Conservation (phyloP, 1,139 yeast species). For the Diutina scorzettiae region DNA sequence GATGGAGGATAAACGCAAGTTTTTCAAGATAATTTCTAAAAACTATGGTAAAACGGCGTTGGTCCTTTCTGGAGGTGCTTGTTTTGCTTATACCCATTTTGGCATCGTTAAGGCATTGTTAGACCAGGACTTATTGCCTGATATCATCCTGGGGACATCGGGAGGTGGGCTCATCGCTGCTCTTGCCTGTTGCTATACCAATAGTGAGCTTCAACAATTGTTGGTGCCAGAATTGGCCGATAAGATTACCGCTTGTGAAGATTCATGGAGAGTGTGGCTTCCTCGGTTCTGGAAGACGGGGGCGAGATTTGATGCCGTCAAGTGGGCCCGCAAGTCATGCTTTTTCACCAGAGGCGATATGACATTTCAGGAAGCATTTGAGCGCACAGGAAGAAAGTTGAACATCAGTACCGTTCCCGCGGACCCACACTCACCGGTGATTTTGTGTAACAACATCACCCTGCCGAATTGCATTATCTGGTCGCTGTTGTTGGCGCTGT, state of each 20-base stretch:
- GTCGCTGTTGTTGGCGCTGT: slow-evolving; percentile 66
- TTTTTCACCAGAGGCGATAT: slow-evolving; percentile 67
- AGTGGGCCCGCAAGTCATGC: slow-evolving; percentile 58
- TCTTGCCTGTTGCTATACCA: slow-evolving; percentile 55
- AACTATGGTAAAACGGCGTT: slow-evolving; percentile 67
- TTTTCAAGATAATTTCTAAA: slow-evolving; percentile 47
- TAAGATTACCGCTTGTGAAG: slow-evolving; percentile 63
- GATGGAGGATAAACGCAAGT: slow-evolving; percentile 30
- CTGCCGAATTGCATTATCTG: slow-evolving; percentile 77
- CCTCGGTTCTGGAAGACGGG: slow-evolving; percentile 66
- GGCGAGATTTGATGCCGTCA: slow-evolving; percentile 63
- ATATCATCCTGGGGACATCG: slow-evolving; percentile 65
- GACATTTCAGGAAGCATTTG: slow-evolving; percentile 61
- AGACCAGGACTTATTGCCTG: slow-evolving; percentile 55
- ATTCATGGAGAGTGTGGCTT: slow-evolving; percentile 47
- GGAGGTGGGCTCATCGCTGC: slow-evolving; percentile 83
- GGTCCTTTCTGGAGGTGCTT: slow-evolving; percentile 71
- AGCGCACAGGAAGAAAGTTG: slow-evolving; percentile 56
- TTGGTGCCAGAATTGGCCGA: slow-evolving; percentile 52
- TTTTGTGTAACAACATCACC: slow-evolving; percentile 64
- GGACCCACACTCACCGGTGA: slow-evolving; percentile 74
- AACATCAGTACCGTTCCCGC: slow-evolving; percentile 74
- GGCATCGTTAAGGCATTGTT: slow-evolving; percentile 65
- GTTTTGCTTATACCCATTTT: slow-evolving; percentile 67
- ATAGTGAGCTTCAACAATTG: slow-evolving; percentile 47